Conservation (phyloP, 352 stramenopile species). For the Elongisporangium prolatum region DNA sequence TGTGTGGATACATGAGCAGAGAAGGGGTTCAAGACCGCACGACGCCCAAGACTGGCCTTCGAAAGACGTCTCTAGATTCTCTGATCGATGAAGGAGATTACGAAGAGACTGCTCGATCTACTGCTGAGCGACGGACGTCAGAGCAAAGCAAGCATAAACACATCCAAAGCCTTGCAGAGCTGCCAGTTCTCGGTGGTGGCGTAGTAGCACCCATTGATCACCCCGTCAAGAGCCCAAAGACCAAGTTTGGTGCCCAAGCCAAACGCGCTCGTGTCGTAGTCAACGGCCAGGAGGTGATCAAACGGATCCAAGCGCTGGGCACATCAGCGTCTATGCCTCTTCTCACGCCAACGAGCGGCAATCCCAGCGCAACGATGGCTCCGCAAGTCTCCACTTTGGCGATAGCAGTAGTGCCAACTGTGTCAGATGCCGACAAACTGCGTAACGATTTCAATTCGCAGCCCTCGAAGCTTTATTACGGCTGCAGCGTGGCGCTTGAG, state of each 20-base stretch:
- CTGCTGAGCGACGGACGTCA: not conserved
- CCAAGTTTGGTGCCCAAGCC: not conserved
- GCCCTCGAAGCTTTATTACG: constrained; percentile 50
- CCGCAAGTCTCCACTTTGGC: not conserved
- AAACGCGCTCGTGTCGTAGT: constrained; percentile 8
- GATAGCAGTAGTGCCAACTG: not conserved
- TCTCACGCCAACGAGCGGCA: constrained; percentile 6
- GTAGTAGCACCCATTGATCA: not conserved
- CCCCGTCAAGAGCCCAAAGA: not conserved
- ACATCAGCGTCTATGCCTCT: constrained; percentile 34
- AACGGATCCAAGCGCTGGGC: constrained; percentile 42
- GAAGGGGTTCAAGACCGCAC: not conserved
- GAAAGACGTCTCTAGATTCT: not conserved
- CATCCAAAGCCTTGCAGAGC: not conserved
- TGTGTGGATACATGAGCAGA: not conserved
- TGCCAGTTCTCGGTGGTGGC: not conserved
- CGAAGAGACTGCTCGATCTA: not conserved
- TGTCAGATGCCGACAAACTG: constrained; percentile 55
- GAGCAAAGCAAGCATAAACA: not conserved
- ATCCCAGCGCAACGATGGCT: constrained; percentile 6
- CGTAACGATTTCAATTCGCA: constrained; percentile 76
- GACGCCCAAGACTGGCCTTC: not conserved
- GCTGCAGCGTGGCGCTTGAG: constrained; percentile 63
- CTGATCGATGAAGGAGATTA: not conserved
- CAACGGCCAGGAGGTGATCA: constrained; percentile 47